These are phyloP conservation scores for Alloascoidea hylecoeti DNA, from an alignment of 805 yeast species.

Conservation along the genomic window DNA sequence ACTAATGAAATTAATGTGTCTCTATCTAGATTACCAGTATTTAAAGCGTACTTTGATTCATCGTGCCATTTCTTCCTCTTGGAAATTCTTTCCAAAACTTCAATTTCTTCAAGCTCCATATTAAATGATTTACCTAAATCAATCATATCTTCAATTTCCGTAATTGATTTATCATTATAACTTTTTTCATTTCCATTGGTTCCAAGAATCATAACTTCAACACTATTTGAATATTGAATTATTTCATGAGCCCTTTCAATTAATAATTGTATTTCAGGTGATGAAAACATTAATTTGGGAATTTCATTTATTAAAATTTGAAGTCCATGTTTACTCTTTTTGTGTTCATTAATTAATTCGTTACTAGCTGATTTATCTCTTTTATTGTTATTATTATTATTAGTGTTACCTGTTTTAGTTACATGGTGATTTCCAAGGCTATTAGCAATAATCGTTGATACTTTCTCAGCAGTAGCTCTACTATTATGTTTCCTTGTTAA, in stretches of 20 bases:
- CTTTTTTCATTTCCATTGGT: conserved; percentile 11
- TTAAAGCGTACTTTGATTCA: too few relatives aligned
- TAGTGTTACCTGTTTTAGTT: conserved; percentile 9
- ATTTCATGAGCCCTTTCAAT: conserved; percentile 38
- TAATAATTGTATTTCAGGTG: conserved; percentile 48
- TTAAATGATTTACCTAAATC: conserved; percentile 48
- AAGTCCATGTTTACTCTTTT: conserved; percentile 18
- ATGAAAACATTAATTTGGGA: conserved; percentile 32
- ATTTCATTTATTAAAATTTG: conserved; percentile 28
- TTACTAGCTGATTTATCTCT: conserved; percentile 5
- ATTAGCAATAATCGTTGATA: too few relatives aligned
- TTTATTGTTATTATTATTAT: conserved; percentile 8
- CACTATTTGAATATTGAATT: conserved; percentile 32
- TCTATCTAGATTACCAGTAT: too few relatives aligned
- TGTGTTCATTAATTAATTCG: conserved; percentile 7
- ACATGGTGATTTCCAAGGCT: conserved; percentile 6
- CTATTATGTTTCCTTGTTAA: conserved; percentile 37
- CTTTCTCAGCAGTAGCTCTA: conserved; percentile 21
- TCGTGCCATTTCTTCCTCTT: conserved; percentile 25
- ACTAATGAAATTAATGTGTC: too few relatives aligned
- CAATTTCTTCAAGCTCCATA: conserved; percentile 33
- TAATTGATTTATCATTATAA: conserved; percentile 15
- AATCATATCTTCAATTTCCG: conserved; percentile 38
- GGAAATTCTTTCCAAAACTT: conserved; percentile 22
- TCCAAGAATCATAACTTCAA: conserved; percentile 25